Conservation (phyloP, 208 protist genomes). For the Leishmania aethiopica region DNA sequence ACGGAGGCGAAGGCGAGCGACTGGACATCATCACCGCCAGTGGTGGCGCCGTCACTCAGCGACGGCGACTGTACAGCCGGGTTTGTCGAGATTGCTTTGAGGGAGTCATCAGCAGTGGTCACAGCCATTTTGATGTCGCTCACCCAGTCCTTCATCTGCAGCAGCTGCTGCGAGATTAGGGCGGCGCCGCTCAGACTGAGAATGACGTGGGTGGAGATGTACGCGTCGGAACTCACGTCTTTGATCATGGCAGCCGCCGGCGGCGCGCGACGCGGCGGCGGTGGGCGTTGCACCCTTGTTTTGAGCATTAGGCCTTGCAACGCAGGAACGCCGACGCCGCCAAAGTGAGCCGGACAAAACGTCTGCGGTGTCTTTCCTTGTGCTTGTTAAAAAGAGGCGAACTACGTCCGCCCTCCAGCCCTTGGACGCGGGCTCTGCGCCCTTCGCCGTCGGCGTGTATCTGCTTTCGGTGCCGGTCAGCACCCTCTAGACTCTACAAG, state of each 20-base stretch:
- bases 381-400: not conserved
- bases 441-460: not conserved
- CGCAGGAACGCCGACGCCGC: not conserved
- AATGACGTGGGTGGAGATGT: not conserved
- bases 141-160: constrained; percentile 15
- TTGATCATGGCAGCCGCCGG: not conserved
- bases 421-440: not conserved
- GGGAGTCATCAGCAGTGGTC: constrained; percentile 8
- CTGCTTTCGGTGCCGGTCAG: not conserved
- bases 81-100: constrained; percentile 13
- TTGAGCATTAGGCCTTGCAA: not conserved
- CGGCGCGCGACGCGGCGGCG: constrained; percentile 23
- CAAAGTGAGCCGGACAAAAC: not conserved
- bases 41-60: not conserved
- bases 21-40: constrained; percentile 23
- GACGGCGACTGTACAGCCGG: not conserved
- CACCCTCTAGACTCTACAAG: not conserved
- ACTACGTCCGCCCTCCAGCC: not conserved
- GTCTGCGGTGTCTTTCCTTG: not conserved
- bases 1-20: constrained; percentile 16
- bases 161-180: constrained; percentile 20
- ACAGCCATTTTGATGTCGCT: constrained; percentile 28
- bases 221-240: not conserved
- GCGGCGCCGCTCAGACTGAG: constrained; percentile 16
- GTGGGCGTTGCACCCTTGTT: not conserved